A percentile compares a stretch with the other conserved stretches of the same genome.
These are phyloP conservation scores for Tricladium varicosporioides DNA, from an alignment of 2,329 filamentous ascomycete species.

Conservation along the genomic window DNA sequence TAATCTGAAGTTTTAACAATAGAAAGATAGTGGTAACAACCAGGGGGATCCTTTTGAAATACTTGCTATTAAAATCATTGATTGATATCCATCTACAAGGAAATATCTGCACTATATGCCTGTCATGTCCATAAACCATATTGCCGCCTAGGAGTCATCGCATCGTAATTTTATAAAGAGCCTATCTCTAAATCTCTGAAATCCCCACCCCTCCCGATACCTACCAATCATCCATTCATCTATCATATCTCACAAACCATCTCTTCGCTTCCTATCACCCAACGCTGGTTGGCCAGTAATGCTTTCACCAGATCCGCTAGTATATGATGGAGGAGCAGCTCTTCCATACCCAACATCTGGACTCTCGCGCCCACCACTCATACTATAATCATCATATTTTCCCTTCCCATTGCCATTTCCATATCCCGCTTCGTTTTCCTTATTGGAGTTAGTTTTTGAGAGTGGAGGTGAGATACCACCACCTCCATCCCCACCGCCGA, in stretches of 20 bases:
- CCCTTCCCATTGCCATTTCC: background rate
- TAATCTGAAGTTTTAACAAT: no score
- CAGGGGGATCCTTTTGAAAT: no score
- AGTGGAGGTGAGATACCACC: conserved; percentile 10
- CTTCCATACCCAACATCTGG: conserved; percentile 28
- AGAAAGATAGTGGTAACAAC: no score
- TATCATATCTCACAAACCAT: background rate
- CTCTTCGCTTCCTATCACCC: conserved; percentile 16
- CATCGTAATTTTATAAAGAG: background rate
- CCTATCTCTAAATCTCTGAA: background rate
- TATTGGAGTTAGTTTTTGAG: conserved; percentile 6
- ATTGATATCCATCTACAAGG: no score
- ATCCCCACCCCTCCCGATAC: no score
- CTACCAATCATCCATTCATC: no score
- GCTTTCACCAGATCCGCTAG: conserved; percentile 23
- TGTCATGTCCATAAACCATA: background rate
- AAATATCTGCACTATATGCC: no score
- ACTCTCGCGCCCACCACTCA: conserved; percentile 26
- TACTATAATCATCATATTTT: conserved; percentile 18
- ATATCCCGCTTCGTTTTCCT: conserved; percentile 26
- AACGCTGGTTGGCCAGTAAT: conserved; percentile 22
- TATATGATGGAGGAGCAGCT: conserved; percentile 23
- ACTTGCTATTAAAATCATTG: no score
- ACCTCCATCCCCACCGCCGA: conserved; percentile 54
- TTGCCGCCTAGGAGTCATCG: background rate